Conservation (phyloP, 305 asterid species). For the Fraxinus albicans region DNA sequence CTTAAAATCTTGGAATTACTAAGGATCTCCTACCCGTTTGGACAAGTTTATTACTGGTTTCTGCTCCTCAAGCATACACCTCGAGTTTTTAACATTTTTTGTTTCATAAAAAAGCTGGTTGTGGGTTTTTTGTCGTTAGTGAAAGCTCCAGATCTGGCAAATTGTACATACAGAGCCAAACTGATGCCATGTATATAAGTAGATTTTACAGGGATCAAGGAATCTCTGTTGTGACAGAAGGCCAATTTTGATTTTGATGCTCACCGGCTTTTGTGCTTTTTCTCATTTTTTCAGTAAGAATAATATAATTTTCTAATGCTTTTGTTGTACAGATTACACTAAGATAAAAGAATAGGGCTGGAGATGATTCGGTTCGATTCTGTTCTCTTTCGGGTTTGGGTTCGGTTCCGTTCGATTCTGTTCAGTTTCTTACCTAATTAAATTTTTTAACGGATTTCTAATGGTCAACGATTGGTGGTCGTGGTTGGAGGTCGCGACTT, state of each 20-base stretch:
- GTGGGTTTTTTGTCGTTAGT: neutral
- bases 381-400: too few relatives aligned
- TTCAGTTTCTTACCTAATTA: too few relatives aligned
- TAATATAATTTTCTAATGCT: neutral
- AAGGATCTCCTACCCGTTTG: neutral
- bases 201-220: neutral
- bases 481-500: too few relatives aligned
- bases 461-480: too few relatives aligned
- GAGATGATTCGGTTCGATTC: too few relatives aligned
- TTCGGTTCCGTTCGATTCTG: too few relatives aligned
- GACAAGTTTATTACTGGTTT: neutral
- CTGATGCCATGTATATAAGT: neutral
- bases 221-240: neutral
- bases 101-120: neutral
- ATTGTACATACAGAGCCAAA: neutral
- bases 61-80: neutral
- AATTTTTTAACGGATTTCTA: too few relatives aligned
- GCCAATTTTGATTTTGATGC: neutral
- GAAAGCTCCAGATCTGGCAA: neutral
- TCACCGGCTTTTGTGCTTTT: neutral
- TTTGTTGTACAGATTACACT: neutral
- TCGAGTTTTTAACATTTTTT: neutral
- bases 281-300: neutral
- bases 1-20: constrained; percentile 77
- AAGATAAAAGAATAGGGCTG: neutral